Evolutionary conservation across 768 basidiomycete species (phyloP).

Genomic region (Tylopilus plumbeoviolaceoides): DNA sequence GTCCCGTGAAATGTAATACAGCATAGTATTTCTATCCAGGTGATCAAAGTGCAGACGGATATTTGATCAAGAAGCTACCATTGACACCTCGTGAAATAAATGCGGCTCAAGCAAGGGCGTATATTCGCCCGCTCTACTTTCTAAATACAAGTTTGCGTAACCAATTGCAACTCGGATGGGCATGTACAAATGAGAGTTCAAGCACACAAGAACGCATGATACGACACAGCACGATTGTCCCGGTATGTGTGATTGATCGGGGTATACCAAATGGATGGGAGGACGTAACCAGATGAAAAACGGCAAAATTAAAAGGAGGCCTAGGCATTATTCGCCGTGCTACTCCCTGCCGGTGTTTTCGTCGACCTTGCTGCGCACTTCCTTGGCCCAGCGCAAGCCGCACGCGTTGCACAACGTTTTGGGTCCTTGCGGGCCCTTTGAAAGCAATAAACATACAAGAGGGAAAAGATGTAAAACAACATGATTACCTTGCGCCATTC

Average conservation of each 20-base stretch:
- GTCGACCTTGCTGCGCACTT: conserved; percentile 44
- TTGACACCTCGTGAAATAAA: conserved; percentile 5
- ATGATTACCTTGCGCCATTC: conserved; percentile 86
- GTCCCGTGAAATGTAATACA: background rate
- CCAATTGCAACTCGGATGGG: conserved; percentile 7
- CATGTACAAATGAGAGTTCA: conserved; percentile 7
- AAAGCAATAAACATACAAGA: conserved; percentile 16
- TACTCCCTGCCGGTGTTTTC: conserved; percentile 26
- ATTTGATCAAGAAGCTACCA: background rate
- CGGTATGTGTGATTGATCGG: background rate
- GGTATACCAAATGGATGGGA: conserved; percentile 1
- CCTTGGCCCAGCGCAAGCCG: conserved; percentile 90
- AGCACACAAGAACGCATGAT: conserved; percentile 16
- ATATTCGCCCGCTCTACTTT: conserved; percentile 6
- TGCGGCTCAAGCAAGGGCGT: conserved; percentile 3
- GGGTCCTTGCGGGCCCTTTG: conserved; percentile 85
- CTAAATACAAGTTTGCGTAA: conserved; percentile 2
- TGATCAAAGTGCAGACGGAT: background rate
- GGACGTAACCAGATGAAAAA: background rate
- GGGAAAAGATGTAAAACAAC: background rate
- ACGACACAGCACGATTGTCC: conserved; percentile 6
- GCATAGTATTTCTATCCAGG: background rate
- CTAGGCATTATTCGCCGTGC: conserved; percentile 18
- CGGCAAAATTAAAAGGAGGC: background rate
- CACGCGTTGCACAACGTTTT: conserved; percentile 99